phyloP scores from a whole-genome alignment of 106 monocot genomes.

The Platanthera zijinensis region DNA sequence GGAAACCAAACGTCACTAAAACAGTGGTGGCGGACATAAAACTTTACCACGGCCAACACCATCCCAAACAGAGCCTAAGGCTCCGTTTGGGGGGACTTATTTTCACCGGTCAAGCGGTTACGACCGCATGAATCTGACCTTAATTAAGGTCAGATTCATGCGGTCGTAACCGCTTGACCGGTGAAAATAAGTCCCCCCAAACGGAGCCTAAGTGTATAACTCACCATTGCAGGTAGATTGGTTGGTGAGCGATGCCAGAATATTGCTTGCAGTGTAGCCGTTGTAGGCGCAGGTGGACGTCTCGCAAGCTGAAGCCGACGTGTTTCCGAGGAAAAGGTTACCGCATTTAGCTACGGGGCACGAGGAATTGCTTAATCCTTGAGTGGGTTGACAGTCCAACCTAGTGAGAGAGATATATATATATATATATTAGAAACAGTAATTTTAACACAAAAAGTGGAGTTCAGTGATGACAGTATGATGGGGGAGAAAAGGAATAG shows the following conservation, averaged over 20 bases:
- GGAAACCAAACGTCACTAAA: too few species aligned
- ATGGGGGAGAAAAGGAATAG: background rate
- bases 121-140: too few species aligned
- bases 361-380: constrained; percentile 23
- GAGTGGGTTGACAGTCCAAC: constrained; percentile 22
- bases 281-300: constrained; percentile 24
- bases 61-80: too few species aligned
- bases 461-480: background rate
- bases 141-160: too few species aligned
- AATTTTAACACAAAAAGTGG: background rate
- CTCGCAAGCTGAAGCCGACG: constrained; percentile 22
- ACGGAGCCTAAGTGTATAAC: background rate
- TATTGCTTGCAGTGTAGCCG: constrained; percentile 40
- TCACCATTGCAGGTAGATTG: constrained; percentile 18
- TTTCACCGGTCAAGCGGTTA: too few species aligned
- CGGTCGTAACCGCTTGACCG: too few species aligned
- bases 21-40: too few species aligned
- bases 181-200: too few species aligned
- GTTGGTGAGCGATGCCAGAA: constrained; percentile 18
- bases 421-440: too few species aligned
- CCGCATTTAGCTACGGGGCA: constrained; percentile 42
- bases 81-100: too few species aligned
- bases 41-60: too few species aligned
- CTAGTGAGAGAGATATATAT: constrained; percentile 9
- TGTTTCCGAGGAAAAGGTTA: constrained; percentile 26